Evolutionary conservation across 345 rosid genomes (phyloP), one percentile per base, ranked within the genome.

Genomic region (Boechera divaricarpa): DNA sequence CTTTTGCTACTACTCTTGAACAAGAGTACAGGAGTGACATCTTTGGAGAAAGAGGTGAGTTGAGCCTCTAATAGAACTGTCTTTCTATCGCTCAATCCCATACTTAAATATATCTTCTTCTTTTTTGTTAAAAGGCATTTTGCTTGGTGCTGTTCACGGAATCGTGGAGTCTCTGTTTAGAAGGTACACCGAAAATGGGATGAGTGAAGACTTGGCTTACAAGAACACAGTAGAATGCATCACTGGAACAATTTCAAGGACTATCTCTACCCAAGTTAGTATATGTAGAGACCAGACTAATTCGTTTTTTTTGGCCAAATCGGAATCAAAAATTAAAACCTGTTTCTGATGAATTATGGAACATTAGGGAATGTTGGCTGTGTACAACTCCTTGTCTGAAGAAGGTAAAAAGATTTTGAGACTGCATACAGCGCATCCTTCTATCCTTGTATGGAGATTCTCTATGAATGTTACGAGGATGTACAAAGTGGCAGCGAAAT

Each of bases 21-120:
- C 90, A 87, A 78, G 98, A 93, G 84, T 93, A 93, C 82, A 91
- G 76, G 90, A 93, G 98, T 86, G 98, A 93, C 79, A 93, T 93
- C 70, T 93, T 93, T 65, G 98, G 98, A 70, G 98, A 93, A 81
- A 84, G 97, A 13, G 98, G 98, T 89, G 53, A 78, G 89, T 78
- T 60, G 26, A 16, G 6, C 44, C 7, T 42, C 24, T 21, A 38
- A 39, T 15, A 16, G 48, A 52, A 16, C 21, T 56, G 2, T 38
- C 36, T 53, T 32, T 28, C 56, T 60, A 21, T 56, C n/a, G 3
- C 59, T 38, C 9, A 15, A 12, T 74, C 12, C 54, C 10, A 24
- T 72, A 13, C 44, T 44, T 81, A 53, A 48, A 33, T 18, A 6
- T 56, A 12, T n/a, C 38, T 60, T 32, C 42, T 63, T 36, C 9